These are phyloP conservation scores for Coemansia sp. DNA, from an alignment of 192 early-diverging fungal species.

Conservation along the genomic window DNA sequence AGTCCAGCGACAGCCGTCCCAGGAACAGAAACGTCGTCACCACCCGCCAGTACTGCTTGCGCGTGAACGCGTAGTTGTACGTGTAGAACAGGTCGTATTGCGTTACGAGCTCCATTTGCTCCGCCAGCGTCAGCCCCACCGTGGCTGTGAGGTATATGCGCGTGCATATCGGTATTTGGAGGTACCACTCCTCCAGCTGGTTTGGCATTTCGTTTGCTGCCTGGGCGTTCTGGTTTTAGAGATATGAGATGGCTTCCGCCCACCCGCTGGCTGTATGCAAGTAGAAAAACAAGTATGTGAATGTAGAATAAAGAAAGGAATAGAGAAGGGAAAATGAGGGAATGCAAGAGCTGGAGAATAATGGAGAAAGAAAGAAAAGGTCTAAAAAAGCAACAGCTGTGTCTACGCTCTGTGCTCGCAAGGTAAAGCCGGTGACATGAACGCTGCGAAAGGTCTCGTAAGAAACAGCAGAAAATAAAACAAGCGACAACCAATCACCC, in stretches of 20 bases:
- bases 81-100: constrained; percentile 83
- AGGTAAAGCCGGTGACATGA: too few relatives aligned
- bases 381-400: too few relatives aligned
- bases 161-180: constrained; percentile 84
- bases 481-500: too few relatives aligned
- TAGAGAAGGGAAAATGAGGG: background rate
- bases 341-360: background rate
- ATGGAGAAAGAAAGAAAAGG: background rate
- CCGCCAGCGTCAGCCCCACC: constrained; percentile 71
- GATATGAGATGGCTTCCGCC: background rate
- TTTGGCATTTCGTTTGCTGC: constrained; percentile 45
- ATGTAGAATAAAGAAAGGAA: background rate
- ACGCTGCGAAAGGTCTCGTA: too few relatives aligned
- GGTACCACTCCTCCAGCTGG: constrained; percentile 85
- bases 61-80: constrained; percentile 66
- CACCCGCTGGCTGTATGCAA: background rate
- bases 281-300: background rate
- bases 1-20: constrained; percentile 88
- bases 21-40: constrained; percentile 93
- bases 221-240: background rate
- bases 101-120: constrained; percentile 84
- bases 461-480: too few relatives aligned
- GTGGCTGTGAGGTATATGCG: constrained; percentile 85
- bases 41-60: constrained; percentile 90
- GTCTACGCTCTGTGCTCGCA: too few relatives aligned